Base-by-base conservation (phyloP, 768 basidiomycete species). In the Suillus brevipes region DNA sequence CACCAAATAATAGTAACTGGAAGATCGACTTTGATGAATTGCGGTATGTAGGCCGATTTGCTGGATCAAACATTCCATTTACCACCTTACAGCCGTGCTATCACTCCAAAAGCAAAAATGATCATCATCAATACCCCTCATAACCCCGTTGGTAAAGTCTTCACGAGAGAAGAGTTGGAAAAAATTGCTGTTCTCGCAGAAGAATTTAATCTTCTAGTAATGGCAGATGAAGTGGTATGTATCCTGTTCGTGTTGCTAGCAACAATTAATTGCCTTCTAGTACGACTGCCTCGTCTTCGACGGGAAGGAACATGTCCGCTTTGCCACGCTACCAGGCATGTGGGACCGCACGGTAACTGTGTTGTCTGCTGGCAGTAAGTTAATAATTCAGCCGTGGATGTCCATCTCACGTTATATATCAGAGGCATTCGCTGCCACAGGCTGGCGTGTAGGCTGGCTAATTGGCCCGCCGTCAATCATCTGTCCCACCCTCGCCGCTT, bases 61-160 rank as follows among this genome's bases (percentile, higher is more conserved):
- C 38, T n/a, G 12, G 13, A 36, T 31, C 34, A 62, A 47, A 18
- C 8, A 45, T 20, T 40, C 34, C 25, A 31, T 36, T 36, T 64
- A 66, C 56, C 18, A 49, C n/a, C 13, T 50, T 37, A 42, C 20
- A 91, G 94, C 63, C 85, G 84, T 28, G 89, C 97, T 13, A 84
- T 98, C 73, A 95, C 95, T 6, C 85, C 93, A 13, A 89, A 90
- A 60, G 90, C 95, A 8, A 99, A 99, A 77, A 92, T 95, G 78
- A 94, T 99, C 67, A 92, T 97, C 68, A 82, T 97, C 70, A 98
- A 97, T 77, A 98, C 97, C 2, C 95, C 96, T 7, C 96, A 98
- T 78, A 99, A 99, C 77, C 97, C 97, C 28, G 86, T 98, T n/a
- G 97, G 97, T 57, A 99, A 99, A 78, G 94, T 98, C 42, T 99